phyloP scores from a whole-genome alignment of 1,284 basidiomycete genomes.

The Ganoderma leucocontextum region DNA sequence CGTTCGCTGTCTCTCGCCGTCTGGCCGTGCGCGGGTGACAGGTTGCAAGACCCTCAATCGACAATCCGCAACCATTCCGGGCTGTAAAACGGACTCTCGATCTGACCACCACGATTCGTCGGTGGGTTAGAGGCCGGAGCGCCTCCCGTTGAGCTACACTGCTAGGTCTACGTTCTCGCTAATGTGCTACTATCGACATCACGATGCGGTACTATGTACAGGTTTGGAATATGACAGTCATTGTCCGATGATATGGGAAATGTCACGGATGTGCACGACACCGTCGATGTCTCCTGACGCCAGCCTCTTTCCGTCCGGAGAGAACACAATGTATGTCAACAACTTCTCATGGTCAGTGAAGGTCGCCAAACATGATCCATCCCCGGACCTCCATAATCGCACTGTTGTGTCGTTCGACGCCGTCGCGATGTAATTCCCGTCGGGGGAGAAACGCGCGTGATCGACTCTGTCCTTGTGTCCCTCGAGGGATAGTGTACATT shows the following conservation, averaged over 20 bases:
- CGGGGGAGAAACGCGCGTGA: not conserved
- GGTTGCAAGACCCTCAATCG: too few species aligned
- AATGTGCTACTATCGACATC: not conserved
- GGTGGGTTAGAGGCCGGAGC: too few species aligned
- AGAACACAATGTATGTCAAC: not conserved
- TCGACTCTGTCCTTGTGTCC: not conserved
- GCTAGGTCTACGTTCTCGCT: not conserved
- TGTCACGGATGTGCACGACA: not conserved
- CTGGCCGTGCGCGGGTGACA: not conserved
- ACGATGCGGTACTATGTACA: not conserved
- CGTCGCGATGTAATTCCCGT: conserved; percentile 2
- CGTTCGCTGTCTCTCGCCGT: conserved; percentile 18
- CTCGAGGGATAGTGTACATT: not conserved
- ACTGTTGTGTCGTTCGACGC: not conserved
- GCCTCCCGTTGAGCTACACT: not conserved
- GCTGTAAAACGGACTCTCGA: not conserved
- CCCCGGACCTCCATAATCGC: not conserved
- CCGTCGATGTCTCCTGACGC: not conserved
- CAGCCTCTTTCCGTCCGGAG: not conserved
- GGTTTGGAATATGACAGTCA: not conserved
- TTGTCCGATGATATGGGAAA: not conserved
- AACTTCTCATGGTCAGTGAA: not conserved
- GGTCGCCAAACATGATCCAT: not conserved
- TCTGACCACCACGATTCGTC: not conserved
- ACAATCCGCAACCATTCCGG: too few species aligned